Percentiles rank a stretch among this genome's conserved stretches.
phyloP scores from a whole-genome alignment of 164 flowering plant genomes.

The Umbilicus rupestris region DNA sequence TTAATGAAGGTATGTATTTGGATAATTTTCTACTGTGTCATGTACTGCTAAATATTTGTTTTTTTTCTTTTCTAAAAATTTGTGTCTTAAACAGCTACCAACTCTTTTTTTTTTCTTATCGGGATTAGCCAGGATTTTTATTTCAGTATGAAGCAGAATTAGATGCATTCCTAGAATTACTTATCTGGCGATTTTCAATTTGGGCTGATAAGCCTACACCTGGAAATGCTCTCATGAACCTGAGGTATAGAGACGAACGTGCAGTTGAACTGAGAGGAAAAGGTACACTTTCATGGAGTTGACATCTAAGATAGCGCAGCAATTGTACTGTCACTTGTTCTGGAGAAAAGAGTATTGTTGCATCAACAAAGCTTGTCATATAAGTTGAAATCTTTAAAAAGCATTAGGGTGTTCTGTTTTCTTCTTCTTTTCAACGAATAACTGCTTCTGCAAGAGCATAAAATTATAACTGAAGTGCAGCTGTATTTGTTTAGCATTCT shows the following conservation, averaged over 20 bases:
- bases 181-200: slow-evolving; percentile 96
- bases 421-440: background rate
- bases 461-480: background rate
- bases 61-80: background rate
- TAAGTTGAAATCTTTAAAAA: background rate
- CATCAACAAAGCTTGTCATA: background rate
- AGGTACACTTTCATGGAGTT: slow-evolving; percentile 27
- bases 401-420: background rate
- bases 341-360: background rate
- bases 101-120: slow-evolving; percentile 21
- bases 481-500: background rate
- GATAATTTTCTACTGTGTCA: background rate
- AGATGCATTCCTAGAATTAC: slow-evolving; percentile 93
- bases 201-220: slow-evolving; percentile 99
- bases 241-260: slow-evolving; percentile 91
- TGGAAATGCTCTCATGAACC: slow-evolving; percentile 88
- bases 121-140: slow-evolving; percentile 97
- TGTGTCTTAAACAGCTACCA: slow-evolving; percentile 6
- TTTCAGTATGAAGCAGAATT: slow-evolving; percentile 99
- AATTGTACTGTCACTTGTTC: background rate
- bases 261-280: slow-evolving; percentile 44
- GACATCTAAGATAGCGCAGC: background rate
- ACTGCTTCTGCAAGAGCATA: background rate
- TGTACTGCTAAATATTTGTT: background rate
- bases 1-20: slow-evolving; percentile 65